Percentiles rank a stretch among this genome's conserved stretches.
Conservation (phyloP, 176 grass and related monocot species). For the Rhynchospora breviuscula region DNA sequence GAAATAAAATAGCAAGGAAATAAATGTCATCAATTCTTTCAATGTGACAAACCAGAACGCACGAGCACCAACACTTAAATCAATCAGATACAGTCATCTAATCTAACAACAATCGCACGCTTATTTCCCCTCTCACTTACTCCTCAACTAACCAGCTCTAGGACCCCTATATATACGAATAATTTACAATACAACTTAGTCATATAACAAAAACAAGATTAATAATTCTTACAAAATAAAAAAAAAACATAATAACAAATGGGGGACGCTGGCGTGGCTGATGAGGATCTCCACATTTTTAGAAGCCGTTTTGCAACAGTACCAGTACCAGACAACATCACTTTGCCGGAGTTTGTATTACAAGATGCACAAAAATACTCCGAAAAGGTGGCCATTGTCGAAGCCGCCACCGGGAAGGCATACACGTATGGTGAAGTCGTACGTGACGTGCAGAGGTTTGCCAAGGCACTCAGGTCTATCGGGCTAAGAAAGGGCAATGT, state of each 20-base stretch:
- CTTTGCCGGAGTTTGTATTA: conserved; percentile 74
- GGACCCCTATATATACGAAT: conserved; percentile 1
- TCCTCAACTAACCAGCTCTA: neutral
- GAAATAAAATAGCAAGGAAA: neutral
- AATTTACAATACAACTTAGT: conserved; percentile 15
- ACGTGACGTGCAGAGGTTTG: conserved; percentile 46
- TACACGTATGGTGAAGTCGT: conserved; percentile 64
- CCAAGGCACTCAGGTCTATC: conserved; percentile 53
- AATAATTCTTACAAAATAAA: neutral
- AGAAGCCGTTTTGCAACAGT: conserved; percentile 53
- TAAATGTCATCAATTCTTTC: neutral
- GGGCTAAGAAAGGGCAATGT: conserved; percentile 66
- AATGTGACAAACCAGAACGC: conserved; percentile 5
- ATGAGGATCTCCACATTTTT: conserved; percentile 61
- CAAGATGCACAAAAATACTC: conserved; percentile 41
- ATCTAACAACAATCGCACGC: neutral
- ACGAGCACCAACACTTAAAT: neutral
- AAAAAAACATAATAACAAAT: neutral
- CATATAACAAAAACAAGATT: neutral
- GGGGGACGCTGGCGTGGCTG: conserved; percentile 11
- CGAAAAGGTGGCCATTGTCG: conserved; percentile 62
- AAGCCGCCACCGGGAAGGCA: conserved; percentile 39
- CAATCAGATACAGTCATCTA: neutral
- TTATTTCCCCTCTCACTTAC: conserved; percentile 20
- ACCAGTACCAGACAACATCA: conserved; percentile 48